Conservation (phyloP, 139 green algal species). For the Eudorina sp. region DNA sequence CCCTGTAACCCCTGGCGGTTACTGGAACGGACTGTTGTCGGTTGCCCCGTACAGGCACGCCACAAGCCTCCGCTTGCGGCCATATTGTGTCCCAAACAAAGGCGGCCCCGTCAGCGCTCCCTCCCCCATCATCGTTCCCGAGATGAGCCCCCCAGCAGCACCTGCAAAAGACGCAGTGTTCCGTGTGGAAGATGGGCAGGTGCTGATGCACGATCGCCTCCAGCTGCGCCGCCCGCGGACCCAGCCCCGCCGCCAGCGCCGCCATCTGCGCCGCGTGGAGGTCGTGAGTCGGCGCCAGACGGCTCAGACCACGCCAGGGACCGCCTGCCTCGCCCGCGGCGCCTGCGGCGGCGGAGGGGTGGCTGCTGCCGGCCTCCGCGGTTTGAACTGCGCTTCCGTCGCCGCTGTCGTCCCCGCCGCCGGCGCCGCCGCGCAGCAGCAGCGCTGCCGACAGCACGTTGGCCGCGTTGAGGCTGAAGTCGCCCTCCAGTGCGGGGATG, state of each 20-base stretch:
- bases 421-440: conserved; percentile 62
- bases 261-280: conserved; percentile 81
- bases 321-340: neutral
- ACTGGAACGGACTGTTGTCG: too few relatives aligned
- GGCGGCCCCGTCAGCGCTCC: too few relatives aligned
- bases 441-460: conserved; percentile 78
- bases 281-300: conserved; percentile 81
- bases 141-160: conserved; percentile 64
- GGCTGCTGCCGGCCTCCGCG: too few relatives aligned
- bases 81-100: too few relatives aligned
- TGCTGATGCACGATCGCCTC: conserved; percentile 88
- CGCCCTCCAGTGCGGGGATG: conserved; percentile 73
- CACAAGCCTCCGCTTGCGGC: too few relatives aligned
- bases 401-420: neutral
- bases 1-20: too few relatives aligned
- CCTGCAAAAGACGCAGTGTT: conserved; percentile 90
- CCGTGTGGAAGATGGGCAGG: conserved; percentile 92
- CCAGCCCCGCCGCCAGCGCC: conserved; percentile 42
- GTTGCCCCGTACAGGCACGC: too few relatives aligned
- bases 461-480: conserved; percentile 90
- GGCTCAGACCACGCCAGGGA: conserved; percentile 15
- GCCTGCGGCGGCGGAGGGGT: too few relatives aligned
- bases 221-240: conserved; percentile 46
- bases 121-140: too few relatives aligned
- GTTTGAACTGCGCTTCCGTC: neutral